Evolutionary conservation across 108 stramenopile genomes (phyloP).

Genomic region (Nitzschia palea): DNA sequence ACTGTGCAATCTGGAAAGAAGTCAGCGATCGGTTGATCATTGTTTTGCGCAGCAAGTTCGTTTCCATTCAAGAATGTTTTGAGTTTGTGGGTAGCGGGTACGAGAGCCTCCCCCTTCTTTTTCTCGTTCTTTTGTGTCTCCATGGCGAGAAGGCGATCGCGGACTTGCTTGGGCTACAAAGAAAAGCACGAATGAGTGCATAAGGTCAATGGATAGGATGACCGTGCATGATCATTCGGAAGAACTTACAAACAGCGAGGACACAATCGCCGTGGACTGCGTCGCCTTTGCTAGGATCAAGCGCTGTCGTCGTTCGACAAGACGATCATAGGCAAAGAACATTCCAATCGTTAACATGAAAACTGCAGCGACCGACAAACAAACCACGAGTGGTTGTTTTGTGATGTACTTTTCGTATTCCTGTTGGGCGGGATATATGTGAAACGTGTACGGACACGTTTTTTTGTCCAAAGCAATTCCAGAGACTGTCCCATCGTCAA

Average conservation of each 20-base stretch:
- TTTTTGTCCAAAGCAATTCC: background rate
- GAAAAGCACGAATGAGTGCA: no score
- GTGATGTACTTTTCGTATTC: background rate
- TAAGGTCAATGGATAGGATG: no score
- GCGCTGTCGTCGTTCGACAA: background rate
- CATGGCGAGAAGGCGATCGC: conserved; percentile 2
- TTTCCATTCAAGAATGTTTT: conserved; percentile 1
- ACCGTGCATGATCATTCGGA: no score
- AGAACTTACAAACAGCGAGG: conserved; percentile 23
- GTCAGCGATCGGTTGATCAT: conserved; percentile 1
- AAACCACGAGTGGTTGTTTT: conserved; percentile 6
- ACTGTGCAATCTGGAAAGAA: conserved; percentile 5
- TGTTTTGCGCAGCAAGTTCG: background rate
- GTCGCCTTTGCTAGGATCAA: conserved; percentile 1
- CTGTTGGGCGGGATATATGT: conserved; percentile 14
- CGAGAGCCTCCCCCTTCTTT: background rate
- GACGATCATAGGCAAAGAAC: background rate
- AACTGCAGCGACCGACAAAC: background rate
- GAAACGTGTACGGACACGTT: conserved; percentile 9
- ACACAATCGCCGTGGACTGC: conserved; percentile 21
- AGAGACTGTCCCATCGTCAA: background rate
- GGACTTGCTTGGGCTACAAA: conserved; percentile 16
- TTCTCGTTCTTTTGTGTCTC: background rate
- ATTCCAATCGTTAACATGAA: background rate
- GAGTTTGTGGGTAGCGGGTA: background rate